phyloP scores from a whole-genome alignment of 495 filamentous ascomycete species.

The Aspergillus diversus region DNA sequence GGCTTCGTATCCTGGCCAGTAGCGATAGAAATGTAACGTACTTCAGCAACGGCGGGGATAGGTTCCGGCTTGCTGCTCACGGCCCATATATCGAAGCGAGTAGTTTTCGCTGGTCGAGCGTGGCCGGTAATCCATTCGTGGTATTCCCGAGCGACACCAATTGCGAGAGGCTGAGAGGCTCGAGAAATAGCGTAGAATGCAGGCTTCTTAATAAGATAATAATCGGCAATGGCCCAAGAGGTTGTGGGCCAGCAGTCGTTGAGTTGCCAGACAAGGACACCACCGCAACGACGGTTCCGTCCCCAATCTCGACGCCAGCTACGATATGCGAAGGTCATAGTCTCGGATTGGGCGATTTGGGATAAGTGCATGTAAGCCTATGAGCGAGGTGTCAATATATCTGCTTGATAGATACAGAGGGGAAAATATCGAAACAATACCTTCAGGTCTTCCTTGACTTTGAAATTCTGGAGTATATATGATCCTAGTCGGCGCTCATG shows the following conservation, averaged over 20 bases:
- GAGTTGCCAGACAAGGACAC: slow-evolving; percentile 19
- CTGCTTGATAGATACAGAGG: background rate
- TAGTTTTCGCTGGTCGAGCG: background rate
- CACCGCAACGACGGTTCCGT: slow-evolving; percentile 5
- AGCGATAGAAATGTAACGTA: slow-evolving; percentile 8
- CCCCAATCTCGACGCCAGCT: slow-evolving; percentile 17
- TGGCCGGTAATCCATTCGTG: slow-evolving; percentile 17
- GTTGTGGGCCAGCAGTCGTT: slow-evolving; percentile 23
- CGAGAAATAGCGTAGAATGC: slow-evolving; percentile 16
- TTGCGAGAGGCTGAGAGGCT: slow-evolving; percentile 4
- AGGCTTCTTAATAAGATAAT: slow-evolving; percentile 16
- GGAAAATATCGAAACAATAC: background rate
- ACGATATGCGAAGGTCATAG: slow-evolving; percentile 13
- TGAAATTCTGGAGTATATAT: slow-evolving; percentile 17
- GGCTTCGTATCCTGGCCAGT: slow-evolving; percentile 1
- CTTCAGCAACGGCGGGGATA: background rate
- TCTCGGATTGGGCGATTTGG: slow-evolving; percentile 16
- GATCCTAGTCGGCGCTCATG: slow-evolving; percentile 16
- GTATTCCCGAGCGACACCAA: slow-evolving; percentile 1
- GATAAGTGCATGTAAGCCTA: slow-evolving; percentile 14
- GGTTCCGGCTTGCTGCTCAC: slow-evolving; percentile 8
- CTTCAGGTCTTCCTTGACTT: slow-evolving; percentile 3
- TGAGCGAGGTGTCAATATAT: background rate
- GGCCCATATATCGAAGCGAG: slow-evolving; percentile 7
- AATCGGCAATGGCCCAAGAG: slow-evolving; percentile 18